Base-by-base conservation (phyloP, 106 monocot species). In the Phalaenopsis aphrodite region DNA sequence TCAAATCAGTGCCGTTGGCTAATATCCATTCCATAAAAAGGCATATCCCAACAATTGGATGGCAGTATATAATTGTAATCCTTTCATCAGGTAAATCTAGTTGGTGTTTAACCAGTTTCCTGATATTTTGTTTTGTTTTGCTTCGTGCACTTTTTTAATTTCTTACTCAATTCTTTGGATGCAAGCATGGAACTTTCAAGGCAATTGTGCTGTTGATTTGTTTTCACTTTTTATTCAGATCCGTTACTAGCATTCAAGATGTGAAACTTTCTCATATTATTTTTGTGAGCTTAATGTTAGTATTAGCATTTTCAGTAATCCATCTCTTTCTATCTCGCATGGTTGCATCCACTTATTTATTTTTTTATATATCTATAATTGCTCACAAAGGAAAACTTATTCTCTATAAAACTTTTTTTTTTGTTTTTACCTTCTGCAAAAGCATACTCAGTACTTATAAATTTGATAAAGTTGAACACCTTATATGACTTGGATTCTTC, bases 21-120 rank as follows among this genome's bases (percentile, higher is more conserved):
- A 92, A 90, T 73, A 86, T 94, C 0, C 88, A 86, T 58, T 94
- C 90, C 18, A 87, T 94, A 46, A 89, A 89, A 43, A 91, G 90
- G 76, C 92, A 94, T 78, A 88, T 86, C 2, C 92, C 94, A n/a
- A 23, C 91, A 19, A 79, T 94, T 87, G 88, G 90, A 46, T 94
- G 85, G 86, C 92, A 87, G 55, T 92, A 94, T 42, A 81, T 94
- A 61, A 94, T 94, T 79, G 83, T 94, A 80, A 85, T 94, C 79
- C 82, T 94, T 17, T 89, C 85, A 58, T 94, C 94, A 80, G 94
- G 94, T 91, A 81, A 71, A 38, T 71, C 64, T 65, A 65, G 23
- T 8, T 24, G 5, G 24, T 65, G 8, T 6, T 23, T 65, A 65
- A 65, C 9, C 23, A 65, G 24, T 24, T 65, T 65, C 64, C 5